Percentiles rank a stretch among this genome's conserved stretches.
phyloP scores from a whole-genome alignment of 495 filamentous ascomycete species.

The Amniculicola lignicola region DNA sequence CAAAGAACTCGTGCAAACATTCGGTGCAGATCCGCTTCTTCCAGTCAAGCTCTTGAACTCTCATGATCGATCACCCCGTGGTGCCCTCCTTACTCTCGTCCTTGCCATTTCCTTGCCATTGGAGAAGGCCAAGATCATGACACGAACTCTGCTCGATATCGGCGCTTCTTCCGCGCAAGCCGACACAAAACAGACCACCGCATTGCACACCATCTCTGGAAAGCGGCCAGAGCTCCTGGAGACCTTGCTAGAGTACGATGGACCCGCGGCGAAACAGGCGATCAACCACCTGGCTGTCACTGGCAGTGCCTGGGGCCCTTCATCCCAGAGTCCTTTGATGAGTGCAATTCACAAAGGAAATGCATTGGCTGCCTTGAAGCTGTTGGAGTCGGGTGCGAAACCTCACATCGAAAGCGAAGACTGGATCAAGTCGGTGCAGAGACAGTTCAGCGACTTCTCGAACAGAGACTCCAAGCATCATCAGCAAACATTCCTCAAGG shows the following conservation, averaged over 20 bases:
- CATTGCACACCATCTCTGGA: conserved; percentile 56
- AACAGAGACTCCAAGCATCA: conserved; percentile 43
- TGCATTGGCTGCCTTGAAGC: conserved; percentile 40
- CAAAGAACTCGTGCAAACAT: conserved; percentile 65
- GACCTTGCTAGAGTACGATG: conserved; percentile 58
- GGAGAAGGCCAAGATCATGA: conserved; percentile 60
- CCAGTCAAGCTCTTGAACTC: conserved; percentile 61
- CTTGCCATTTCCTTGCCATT: conserved; percentile 55
- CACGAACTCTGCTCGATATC: conserved; percentile 58
- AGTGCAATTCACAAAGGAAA: conserved; percentile 46
- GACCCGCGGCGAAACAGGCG: conserved; percentile 56
- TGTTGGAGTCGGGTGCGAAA: conserved; percentile 49
- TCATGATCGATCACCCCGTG: conserved; percentile 46
- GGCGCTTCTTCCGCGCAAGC: conserved; percentile 73
- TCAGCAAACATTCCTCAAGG: conserved; percentile 40
- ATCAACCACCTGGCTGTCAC: conserved; percentile 57
- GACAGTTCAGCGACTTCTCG: conserved; percentile 7
- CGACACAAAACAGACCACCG: conserved; percentile 56
- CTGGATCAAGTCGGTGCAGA: conserved; percentile 44
- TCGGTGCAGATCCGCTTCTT: conserved; percentile 68
- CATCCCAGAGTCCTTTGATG: conserved; percentile 43
- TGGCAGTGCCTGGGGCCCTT: conserved; percentile 21
- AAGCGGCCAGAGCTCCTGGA: conserved; percentile 53
- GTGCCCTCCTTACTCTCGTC: conserved; percentile 62
- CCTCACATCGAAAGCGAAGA: conserved; percentile 42